Percentiles rank a stretch among this genome's conserved stretches.
Conservation (phyloP, 495 filamentous ascomycete species). For the Usnea hakonensis region DNA sequence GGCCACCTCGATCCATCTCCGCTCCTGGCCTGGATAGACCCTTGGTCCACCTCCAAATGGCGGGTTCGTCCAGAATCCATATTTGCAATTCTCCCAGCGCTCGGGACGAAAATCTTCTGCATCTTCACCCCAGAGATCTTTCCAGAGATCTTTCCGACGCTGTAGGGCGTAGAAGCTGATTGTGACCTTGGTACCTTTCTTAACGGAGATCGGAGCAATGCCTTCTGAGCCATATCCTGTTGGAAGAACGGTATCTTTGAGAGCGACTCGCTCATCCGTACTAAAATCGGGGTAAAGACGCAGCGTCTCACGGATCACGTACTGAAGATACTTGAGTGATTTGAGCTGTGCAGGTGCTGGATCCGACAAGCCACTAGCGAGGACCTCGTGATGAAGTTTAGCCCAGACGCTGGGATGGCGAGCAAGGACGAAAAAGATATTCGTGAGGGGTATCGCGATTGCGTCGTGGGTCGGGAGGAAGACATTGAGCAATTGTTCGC, state of each 20-base stretch:
- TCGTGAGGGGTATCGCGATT: slow-evolving; percentile 51
- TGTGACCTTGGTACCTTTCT: slow-evolving; percentile 35
- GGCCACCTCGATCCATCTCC: slow-evolving; percentile 28
- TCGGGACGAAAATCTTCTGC: slow-evolving; percentile 45
- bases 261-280: slow-evolving; percentile 40
- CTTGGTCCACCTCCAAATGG: slow-evolving; percentile 20
- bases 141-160: slow-evolving; percentile 41
- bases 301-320: slow-evolving; percentile 39
- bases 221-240: slow-evolving; percentile 30
- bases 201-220: slow-evolving; percentile 32
- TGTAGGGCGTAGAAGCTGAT: slow-evolving; percentile 47
- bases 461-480: slow-evolving; percentile 34
- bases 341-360: too few relatives aligned
- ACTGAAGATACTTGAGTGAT: slow-evolving; percentile 46
- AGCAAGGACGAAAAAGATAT: slow-evolving; percentile 46
- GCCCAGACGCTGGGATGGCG: slow-evolving; percentile 37
- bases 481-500: slow-evolving; percentile 18
- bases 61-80: slow-evolving; percentile 24
- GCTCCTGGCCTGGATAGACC: slow-evolving; percentile 15
- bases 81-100: slow-evolving; percentile 46
- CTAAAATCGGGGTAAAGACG: slow-evolving; percentile 47
- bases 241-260: slow-evolving; percentile 40
- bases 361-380: slow-evolving; percentile 13
- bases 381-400: slow-evolving; percentile 45
- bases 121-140: slow-evolving; percentile 43